Percentiles rank a stretch among this genome's conserved stretches.
phyloP scores from a whole-genome alignment of 345 rosid genomes.

The Ceriops tagal region DNA sequence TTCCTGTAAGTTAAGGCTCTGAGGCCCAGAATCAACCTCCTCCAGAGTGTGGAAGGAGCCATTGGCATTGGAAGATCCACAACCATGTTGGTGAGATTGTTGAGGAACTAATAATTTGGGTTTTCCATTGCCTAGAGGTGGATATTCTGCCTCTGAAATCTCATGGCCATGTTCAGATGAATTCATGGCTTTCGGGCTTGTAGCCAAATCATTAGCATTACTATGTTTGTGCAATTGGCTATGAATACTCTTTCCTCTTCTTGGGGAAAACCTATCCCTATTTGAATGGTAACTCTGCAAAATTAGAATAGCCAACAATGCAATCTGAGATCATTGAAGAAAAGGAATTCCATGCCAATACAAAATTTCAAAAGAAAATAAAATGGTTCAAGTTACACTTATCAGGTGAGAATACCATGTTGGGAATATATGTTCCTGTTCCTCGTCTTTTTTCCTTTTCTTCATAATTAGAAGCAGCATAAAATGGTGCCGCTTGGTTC shows the following conservation, averaged over 20 bases:
- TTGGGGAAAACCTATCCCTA: slow-evolving; percentile 8
- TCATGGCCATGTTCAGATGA: slow-evolving; percentile 4
- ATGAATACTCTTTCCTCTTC: slow-evolving; percentile 13
- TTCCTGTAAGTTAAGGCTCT: not conserved
- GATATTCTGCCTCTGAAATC: slow-evolving; percentile 29
- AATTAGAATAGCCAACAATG: not conserved
- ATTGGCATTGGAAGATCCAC: slow-evolving; percentile 22
- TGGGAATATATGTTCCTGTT: slow-evolving; percentile 33
- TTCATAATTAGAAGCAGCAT: slow-evolving; percentile 6
- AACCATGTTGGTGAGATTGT: slow-evolving; percentile 8
- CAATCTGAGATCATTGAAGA: not conserved
- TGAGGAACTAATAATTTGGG: slow-evolving; percentile 4
- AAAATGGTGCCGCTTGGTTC: slow-evolving; percentile 5
- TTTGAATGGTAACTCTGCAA: slow-evolving; percentile 20
- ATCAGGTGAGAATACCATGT: slow-evolving; percentile 20
- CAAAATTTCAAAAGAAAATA: not conserved
- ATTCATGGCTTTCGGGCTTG: slow-evolving; percentile 5
- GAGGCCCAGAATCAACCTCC: slow-evolving; percentile 9
- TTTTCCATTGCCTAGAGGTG: slow-evolving; percentile 26
- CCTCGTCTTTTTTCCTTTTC: slow-evolving; percentile 22
- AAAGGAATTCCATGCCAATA: not conserved
- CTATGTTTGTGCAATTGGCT: slow-evolving; percentile 3
- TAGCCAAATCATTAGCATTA: slow-evolving; percentile 14
- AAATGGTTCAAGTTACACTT: not conserved
- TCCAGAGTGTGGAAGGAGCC: not conserved